Base-by-base conservation (phyloP, 2,329 filamentous ascomycete species). In the Colletotrichum sp. region DNA sequence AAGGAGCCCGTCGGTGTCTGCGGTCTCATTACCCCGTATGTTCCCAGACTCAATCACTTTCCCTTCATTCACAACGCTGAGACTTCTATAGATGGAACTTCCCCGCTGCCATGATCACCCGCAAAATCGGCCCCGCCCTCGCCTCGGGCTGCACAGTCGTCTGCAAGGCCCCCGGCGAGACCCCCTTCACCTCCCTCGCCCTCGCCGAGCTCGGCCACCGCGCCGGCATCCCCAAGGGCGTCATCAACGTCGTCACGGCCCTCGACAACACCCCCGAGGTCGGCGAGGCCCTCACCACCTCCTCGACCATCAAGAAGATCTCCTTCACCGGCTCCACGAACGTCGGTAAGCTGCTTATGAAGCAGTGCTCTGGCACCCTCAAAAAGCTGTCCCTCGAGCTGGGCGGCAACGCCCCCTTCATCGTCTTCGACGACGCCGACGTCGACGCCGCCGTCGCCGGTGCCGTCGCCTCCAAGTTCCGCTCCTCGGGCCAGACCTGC, bases 101-200 rank as follows among this genome's bases (percentile, higher is more conserved):
- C 81, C 94, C 94, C 15, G 92, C 93, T 4, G 93, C 93, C 66
- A 95, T 95, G 94, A 92, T 95, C 78, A 94, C 92, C 8, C 87
- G 93, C 76, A 94, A 94, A 84, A 89, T 93, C 67, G 93, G 91
- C 3, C 92, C 95, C 3, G 95, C 94, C 10, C 89, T 99, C 72
- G 97, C 97, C 21, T 96, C 96, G n/a, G 97, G 97, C 75, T 99
- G 96, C 87, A 98, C 96, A 0, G 95, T 98, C 3, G 96, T 99
- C 3, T 93, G 93, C 81, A 99, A 99, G 85, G 94, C 96, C 18
- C 96, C 96, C 2, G 93, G 94, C 65, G 96, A 99, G 88, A 98
- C 97, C 1, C 97, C 96, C 0, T 97, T 96, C 83, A 98, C 96
- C 28, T 93, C 95, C 1, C 93, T 98, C 49, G 96, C 96, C 2